Percentiles rank a stretch among this genome's conserved stretches.
Conservation (phyloP, 2,329 filamentous ascomycete species). For the Alternaria incomplexa region DNA sequence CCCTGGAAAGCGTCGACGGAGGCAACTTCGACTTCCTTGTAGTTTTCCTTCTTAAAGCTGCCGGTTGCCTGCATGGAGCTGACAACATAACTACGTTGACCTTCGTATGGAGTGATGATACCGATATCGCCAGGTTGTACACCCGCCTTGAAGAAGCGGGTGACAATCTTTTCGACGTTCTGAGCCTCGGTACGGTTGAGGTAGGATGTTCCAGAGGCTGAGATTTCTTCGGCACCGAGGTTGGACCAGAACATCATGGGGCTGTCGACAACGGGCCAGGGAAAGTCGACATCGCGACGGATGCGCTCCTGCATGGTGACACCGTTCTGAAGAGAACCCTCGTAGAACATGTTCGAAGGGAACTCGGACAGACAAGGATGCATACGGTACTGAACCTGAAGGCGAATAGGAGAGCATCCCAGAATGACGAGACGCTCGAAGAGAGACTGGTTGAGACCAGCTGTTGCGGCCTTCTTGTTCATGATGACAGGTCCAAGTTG, state of each 20-base stretch:
- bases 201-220: conserved; percentile 95
- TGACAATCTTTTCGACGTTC: conserved; percentile 98
- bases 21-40: conserved; percentile 98
- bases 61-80: conserved; percentile 99
- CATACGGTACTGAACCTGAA: conserved; percentile 99
- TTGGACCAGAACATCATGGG: conserved; percentile 99
- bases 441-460: conserved; percentile 95
- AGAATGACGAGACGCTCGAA: conserved; percentile 96
- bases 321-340: conserved; percentile 94
- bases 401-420: conserved; percentile 85
- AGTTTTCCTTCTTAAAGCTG: conserved; percentile 96
- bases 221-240: conserved; percentile 96
- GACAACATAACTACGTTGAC: conserved; percentile 96
- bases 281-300: conserved; percentile 93
- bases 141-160: conserved; percentile 97
- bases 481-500: conserved; percentile 98
- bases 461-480: conserved; percentile 99
- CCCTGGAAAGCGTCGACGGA: conserved; percentile 99
- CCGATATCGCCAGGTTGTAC: conserved; percentile 94
- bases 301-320: conserved; percentile 88
- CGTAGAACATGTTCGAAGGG: conserved; percentile 99
- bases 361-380: conserved; percentile 97
- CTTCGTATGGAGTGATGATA: conserved; percentile 98
- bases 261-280: conserved; percentile 91
- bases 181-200: conserved; percentile 96